Conservation (phyloP, 257 asterid genomes). For the Henckelia pumila region DNA sequence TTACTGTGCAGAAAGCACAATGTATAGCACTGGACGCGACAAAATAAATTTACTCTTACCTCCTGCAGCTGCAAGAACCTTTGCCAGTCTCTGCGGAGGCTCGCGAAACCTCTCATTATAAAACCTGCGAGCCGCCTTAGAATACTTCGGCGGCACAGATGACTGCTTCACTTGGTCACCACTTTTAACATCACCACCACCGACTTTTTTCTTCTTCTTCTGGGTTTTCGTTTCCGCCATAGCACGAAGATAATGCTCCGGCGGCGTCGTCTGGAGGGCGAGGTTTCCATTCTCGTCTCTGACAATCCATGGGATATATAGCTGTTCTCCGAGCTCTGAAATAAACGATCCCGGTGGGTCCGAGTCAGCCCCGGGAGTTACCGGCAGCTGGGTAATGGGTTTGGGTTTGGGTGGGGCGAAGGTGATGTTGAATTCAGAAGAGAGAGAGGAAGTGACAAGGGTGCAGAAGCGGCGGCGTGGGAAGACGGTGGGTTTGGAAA, state of each 20-base stretch:
- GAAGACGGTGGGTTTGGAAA: constrained; percentile 36
- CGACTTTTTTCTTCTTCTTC: constrained; percentile 55
- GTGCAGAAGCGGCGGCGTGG: constrained; percentile 54
- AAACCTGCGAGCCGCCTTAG: constrained; percentile 95
- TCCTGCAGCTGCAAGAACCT: constrained; percentile 93
- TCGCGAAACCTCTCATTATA: constrained; percentile 84
- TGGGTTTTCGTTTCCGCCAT: constrained; percentile 54
- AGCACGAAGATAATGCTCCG: constrained; percentile 50
- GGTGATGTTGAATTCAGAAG: constrained; percentile 62
- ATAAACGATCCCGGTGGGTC: constrained; percentile 25
- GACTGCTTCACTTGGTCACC: constrained; percentile 31
- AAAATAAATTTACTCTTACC: constrained; percentile 42
- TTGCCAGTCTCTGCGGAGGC: constrained; percentile 81
- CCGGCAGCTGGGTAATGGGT: constrained; percentile 23
- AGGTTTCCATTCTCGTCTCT: constrained; percentile 67
- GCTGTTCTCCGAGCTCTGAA: constrained; percentile 41
- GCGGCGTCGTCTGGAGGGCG: constrained; percentile 48
- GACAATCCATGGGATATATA: constrained; percentile 64
- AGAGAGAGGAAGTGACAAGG: constrained; percentile 40
- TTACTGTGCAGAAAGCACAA: neutral
- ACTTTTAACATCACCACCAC: constrained; percentile 23
- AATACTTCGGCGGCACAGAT: constrained; percentile 54
- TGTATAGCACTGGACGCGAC: constrained; percentile 1
- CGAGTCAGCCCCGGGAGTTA: constrained; percentile 27
- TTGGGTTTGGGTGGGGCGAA: constrained; percentile 65